Conservation (phyloP, 73 alveolate species). For the Symbiodinium pilosum region DNA sequence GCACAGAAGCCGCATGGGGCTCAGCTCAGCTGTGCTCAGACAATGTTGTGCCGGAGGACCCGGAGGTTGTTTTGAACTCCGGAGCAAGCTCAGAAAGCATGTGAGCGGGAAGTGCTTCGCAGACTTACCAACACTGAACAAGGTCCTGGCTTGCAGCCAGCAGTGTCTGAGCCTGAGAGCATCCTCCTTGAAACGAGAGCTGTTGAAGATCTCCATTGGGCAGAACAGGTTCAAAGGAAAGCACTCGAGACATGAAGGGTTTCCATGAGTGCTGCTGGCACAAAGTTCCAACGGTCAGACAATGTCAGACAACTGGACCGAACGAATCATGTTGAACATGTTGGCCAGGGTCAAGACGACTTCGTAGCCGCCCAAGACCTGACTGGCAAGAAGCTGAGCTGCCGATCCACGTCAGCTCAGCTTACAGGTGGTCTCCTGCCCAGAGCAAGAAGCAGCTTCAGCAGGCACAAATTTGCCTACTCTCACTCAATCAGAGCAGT, state of each 20-base stretch:
- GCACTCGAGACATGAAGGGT: slow-evolving; percentile 46
- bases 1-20: not conserved
- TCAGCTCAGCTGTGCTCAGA: too few relatives aligned
- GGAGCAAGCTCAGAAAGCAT: not conserved
- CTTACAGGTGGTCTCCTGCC: slow-evolving; percentile 7
- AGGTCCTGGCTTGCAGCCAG: slow-evolving; percentile 28
- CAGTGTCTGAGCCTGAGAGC: not conserved
- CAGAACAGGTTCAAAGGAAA: slow-evolving; percentile 35
- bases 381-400: too few relatives aligned
- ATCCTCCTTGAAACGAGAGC: not conserved
- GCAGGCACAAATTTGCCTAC: not conserved
- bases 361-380: not conserved
- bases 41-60: too few relatives aligned
- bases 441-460: slow-evolving; percentile 14
- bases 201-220: not conserved
- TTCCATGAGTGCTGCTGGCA: slow-evolving; percentile 48
- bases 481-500: not conserved
- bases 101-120: too few relatives aligned
- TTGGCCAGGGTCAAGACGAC: not conserved
- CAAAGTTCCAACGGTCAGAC: not conserved
- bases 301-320: not conserved
- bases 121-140: not conserved
- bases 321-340: not conserved
- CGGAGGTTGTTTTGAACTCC: not conserved
- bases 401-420: too few relatives aligned